Percentiles rank a stretch among this genome's conserved stretches.
phyloP scores from a whole-genome alignment of 1,284 basidiomycete species.

The Agaricales sp. region DNA sequence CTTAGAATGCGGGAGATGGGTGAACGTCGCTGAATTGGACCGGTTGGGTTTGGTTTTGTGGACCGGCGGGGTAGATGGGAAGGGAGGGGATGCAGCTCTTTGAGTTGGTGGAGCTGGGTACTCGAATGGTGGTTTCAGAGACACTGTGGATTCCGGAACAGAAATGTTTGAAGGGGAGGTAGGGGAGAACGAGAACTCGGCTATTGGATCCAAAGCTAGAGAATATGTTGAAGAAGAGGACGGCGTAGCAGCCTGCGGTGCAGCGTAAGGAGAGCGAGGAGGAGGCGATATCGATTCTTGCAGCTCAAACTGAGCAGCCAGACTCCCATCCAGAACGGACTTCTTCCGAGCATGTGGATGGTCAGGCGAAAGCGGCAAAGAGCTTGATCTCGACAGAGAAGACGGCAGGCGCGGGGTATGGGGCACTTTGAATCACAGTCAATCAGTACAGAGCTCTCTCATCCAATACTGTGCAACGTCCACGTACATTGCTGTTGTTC shows the following conservation, averaged over 20 bases:
- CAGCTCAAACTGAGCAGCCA: constrained; percentile 11
- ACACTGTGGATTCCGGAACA: constrained; percentile 10
- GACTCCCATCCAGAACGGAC: constrained; percentile 46
- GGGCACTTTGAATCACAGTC: constrained; percentile 12
- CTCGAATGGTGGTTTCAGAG: constrained; percentile 12
- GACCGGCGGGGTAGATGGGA: constrained; percentile 6
- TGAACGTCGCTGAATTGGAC: constrained; percentile 29
- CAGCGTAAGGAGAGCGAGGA: constrained; percentile 15
- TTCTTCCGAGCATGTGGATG: constrained; percentile 74
- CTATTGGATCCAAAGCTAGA: constrained; percentile 58
- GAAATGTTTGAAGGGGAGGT: constrained; percentile 15
- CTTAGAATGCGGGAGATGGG: constrained; percentile 16
- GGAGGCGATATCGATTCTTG: neutral
- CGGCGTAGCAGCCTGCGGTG: constrained; percentile 23
- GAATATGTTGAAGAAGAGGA: constrained; percentile 53
- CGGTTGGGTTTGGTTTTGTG: constrained; percentile 24
- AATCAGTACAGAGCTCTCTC: neutral
- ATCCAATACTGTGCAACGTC: neutral
- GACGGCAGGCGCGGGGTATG: constrained; percentile 29
- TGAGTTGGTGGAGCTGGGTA: constrained; percentile 11
- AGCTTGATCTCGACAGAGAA: constrained; percentile 38
- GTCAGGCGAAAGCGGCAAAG: constrained; percentile 41
- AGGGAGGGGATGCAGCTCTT: neutral
- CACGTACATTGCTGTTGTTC: constrained; percentile 8
- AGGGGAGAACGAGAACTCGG: constrained; percentile 36